Evolutionary conservation across 208 protist species (phyloP), one percentile per base, ranked within the genome.

Genomic region (Wallacemonas sp.): DNA sequence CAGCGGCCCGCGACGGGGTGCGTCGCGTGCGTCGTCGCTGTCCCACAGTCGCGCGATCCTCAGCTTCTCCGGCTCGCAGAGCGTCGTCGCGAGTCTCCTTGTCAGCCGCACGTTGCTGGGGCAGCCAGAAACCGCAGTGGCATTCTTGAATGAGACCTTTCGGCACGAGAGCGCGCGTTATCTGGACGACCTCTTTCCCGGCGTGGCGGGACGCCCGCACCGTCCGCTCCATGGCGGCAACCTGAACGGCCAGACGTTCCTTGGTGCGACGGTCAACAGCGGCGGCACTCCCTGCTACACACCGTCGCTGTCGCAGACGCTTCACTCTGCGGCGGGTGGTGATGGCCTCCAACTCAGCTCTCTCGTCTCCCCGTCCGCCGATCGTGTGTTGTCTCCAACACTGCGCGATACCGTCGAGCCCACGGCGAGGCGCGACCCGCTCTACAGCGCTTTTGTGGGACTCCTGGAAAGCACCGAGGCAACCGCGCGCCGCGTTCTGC

Each of bases 401-500:
- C 33, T 32, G 50, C 13, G n/a, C 30, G 30, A 37, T 6, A 2
- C 26, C 5, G 5, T 57, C 13, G 50, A 57, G 50, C 30, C 50
- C 6, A 32, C 21, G 0, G 50, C 50, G 8, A 26, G 30, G 30
- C 50, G 38, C 6, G 50, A 57, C 19, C 4, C 26, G 4, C 50
- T 57, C 50, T 57, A 57, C 30, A 22, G 42, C 15, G 74, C 84
- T 24, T 88, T 79, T 76, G 42, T 89, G 10, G 63, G 73, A 17
- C 78, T 92, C 21, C 68, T 94, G 30, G 24, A 76, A 15, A 72
- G 78, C 30, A 85, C 76, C 36, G 88, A 94, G 60, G 79, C 83
- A 12, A 78, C 81, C 27, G 81, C 91, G 61, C 79, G 88, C 2
- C 74, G 79, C 27, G 59, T 66, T 38, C 53, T 91, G 54, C 60